Conservation (phyloP, 495 filamentous ascomycete species). For the Glutinoglossum americanum region DNA sequence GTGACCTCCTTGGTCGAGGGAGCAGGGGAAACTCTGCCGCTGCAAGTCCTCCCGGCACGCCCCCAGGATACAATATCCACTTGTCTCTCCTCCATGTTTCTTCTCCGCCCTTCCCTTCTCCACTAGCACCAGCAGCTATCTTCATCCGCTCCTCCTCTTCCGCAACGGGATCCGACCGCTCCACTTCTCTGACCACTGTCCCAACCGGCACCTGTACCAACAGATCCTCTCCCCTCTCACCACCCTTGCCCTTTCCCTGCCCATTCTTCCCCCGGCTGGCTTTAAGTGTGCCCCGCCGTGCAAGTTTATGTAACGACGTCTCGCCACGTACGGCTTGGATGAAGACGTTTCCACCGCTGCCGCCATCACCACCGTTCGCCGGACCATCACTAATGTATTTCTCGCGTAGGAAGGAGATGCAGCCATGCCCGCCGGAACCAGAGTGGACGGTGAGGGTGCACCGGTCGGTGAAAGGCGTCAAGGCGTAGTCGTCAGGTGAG, state of each 20-base stretch:
- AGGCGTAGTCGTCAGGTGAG: conserved; percentile 37
- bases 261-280: conserved; percentile 69
- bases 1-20: conserved; percentile 27
- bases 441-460: conserved; percentile 54
- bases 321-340: conserved; percentile 83
- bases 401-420: conserved; percentile 80
- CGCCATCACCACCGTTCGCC: conserved; percentile 93
- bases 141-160: conserved; percentile 27
- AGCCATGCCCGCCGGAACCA: conserved; percentile 71
- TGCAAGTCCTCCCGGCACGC: conserved; percentile 42
- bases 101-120: conserved; percentile 18
- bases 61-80: conserved; percentile 57
- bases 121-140: conserved; percentile 14
- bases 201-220: conserved; percentile 82
- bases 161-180: conserved; percentile 50
- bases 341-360: conserved; percentile 75
- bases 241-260: conserved; percentile 60
- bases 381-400: conserved; percentile 71
- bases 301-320: conserved; percentile 81
- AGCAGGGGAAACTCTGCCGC: conserved; percentile 31
- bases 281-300: conserved; percentile 44
- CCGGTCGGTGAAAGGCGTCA: conserved; percentile 68
- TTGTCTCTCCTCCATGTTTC: conserved; percentile 31
- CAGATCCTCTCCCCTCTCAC: conserved; percentile 66
- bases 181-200: conserved; percentile 68